Evolutionary conservation across 164 flowering plant species (phyloP), one percentile per base, ranked within the genome.

Genomic region (Liquidambar formosana): DNA sequence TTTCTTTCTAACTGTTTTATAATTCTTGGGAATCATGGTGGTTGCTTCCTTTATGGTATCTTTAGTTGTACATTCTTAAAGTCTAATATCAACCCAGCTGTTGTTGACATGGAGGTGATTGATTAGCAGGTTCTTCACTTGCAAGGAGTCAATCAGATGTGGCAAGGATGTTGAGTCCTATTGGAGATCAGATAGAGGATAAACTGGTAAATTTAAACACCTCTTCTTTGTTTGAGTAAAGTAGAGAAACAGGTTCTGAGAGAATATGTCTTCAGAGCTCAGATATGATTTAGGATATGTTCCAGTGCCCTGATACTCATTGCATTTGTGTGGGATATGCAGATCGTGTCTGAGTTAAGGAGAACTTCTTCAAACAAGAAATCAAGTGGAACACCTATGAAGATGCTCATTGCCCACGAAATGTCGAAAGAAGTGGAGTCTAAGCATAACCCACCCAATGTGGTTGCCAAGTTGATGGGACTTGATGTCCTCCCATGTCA

Each of bases 381-480:
- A 75, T 71, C 80, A 13, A 81, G 73, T 75, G 90, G 91, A 77
- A 89, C 91, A 64, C 96, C 99, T 63, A 92, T 95, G 89, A 95
- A 95, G 82, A 87, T 84, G 86, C 96, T 95, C 52, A 83, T 93
- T 64, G 99, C 88, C 69, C 89, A 86, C 71, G 98, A 95, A 80
- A 88, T 93, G 97, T 93, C 91, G 4, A 88, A 83, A 77, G 96
- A 93, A 73, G 71, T 75, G 25, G 88, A 83, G 57, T 75, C 84
- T 67, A 89, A 77, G 71, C 81, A 77, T 53, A 86, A 79, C 56
- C 84, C 96, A 19, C 92, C 97, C 56, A 86, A 77, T 83, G 80
- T 95, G 66, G 95, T 95, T 77, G 99, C 99, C 45, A 93, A 84
- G 81, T 78, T 95, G 78, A 95, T 95, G 99, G 99, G 99, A 19